phyloP scores from a whole-genome alignment of 192 early-diverging fungal genomes.

The Phycomyces nitens region DNA sequence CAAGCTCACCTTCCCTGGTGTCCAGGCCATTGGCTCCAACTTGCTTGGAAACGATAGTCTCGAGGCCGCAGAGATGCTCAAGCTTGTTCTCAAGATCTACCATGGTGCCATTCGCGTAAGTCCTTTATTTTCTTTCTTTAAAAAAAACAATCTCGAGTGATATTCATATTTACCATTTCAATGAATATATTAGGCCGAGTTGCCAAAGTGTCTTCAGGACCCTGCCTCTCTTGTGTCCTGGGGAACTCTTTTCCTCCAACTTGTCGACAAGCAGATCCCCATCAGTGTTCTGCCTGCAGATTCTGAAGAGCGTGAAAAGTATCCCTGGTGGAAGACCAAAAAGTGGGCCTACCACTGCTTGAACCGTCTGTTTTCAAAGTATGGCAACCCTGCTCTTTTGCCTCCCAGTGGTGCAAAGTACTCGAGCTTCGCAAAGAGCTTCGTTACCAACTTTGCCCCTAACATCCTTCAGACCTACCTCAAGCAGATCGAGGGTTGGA shows the following conservation, averaged over 20 bases:
- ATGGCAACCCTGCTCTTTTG: conserved; percentile 69
- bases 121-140: not conserved
- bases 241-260: conserved; percentile 82
- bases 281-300: conserved; percentile 52
- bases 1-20: conserved; percentile 67
- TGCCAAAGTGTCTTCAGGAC: conserved; percentile 62
- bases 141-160: too few relatives aligned
- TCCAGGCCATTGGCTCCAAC: conserved; percentile 73
- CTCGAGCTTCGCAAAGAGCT: conserved; percentile 72
- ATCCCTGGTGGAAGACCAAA: conserved; percentile 90
- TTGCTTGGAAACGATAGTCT: conserved; percentile 57
- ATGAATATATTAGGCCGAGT: conserved; percentile 41
- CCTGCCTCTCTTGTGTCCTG: conserved; percentile 75
- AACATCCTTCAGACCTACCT: conserved; percentile 85
- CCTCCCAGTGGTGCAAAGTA: conserved; percentile 46
- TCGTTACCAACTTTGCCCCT: conserved; percentile 87
- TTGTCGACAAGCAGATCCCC: conserved; percentile 67
- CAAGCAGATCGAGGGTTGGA: conserved; percentile 75
- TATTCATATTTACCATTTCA: too few relatives aligned
- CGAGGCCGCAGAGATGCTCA: conserved; percentile 83
- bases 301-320: conserved; percentile 71
- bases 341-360: conserved; percentile 92
- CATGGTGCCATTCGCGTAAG: conserved; percentile 53
- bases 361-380: conserved; percentile 75
- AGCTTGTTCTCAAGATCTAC: conserved; percentile 83